Conservation (phyloP, 2,329 filamentous ascomycete genomes). For the Chaetothyriales sp. region DNA sequence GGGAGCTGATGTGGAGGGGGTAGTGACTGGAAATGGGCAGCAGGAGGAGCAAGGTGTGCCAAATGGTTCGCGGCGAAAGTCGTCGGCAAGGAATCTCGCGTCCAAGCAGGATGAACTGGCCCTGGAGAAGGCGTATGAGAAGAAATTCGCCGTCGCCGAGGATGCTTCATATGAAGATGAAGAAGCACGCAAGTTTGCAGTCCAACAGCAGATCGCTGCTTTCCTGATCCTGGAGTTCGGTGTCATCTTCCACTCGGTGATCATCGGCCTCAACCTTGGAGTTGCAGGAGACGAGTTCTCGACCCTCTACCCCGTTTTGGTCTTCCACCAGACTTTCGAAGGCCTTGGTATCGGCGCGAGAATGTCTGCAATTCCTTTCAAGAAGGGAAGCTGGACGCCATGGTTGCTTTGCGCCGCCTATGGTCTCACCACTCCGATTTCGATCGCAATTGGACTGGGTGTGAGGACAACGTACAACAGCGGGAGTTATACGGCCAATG, state of each 20-base stretch:
- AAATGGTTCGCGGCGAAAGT: background rate
- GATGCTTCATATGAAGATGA: background rate
- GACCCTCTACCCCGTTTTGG: constrained; percentile 45
- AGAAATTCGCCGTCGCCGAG: constrained; percentile 1
- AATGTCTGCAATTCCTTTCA: constrained; percentile 43
- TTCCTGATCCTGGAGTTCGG: constrained; percentile 43
- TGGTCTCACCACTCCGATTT: constrained; percentile 39
- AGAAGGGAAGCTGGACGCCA: constrained; percentile 28
- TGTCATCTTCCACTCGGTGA: constrained; percentile 50
- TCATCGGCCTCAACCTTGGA: constrained; percentile 50
- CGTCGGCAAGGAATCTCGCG: background rate
- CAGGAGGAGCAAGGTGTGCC: background rate
- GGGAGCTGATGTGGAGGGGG: constrained; percentile 15
- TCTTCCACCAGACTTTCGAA: constrained; percentile 53
- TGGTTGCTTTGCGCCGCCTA: constrained; percentile 38
- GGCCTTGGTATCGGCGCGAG: constrained; percentile 49
- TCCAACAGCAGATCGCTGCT: constrained; percentile 23
- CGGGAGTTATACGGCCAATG: constrained; percentile 29
- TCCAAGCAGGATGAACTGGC: constrained; percentile 6
- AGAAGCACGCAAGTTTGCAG: background rate
- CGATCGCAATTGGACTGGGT: constrained; percentile 38
- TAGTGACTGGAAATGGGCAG: constrained; percentile 8
- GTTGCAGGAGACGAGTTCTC: constrained; percentile 45
- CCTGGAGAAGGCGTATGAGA: constrained; percentile 2
- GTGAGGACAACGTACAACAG: constrained; percentile 32